Evolutionary conservation across 192 early-diverging fungal species (phyloP), one percentile per base, ranked within the genome.

Genomic region (Allomyces javanicus): DNA sequence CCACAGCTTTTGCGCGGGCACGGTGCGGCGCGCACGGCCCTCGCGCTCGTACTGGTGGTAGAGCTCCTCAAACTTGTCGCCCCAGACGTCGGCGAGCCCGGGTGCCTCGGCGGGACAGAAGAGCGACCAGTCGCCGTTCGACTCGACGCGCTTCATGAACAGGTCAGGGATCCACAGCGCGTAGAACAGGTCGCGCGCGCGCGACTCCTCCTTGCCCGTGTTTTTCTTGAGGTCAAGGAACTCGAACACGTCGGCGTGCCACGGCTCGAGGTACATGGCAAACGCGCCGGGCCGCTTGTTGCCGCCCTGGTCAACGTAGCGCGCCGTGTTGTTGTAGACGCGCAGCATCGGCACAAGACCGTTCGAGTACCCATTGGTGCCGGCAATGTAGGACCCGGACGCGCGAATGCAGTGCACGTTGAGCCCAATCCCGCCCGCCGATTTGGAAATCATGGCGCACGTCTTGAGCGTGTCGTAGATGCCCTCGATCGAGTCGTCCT

Each of bases 301-400:
- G 43, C 94, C 96, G 65, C 96, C 96, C 77, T 98, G 96, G 78
- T 96, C 93, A n/a, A 98, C 93, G 74, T 96, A 98, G 43, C 96
- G 85, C 14, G 96, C 94, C 5, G 96, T 98, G 77, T 95, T 94
- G 80, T 98, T 97, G 72, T 85, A 98, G 11, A 98, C 96, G 63
- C 94, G 89, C 67, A 98, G 81, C 94, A 98, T 96, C 9, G 96
- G 96, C 26, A 98, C 80, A 44, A 98, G 79, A 9, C 96, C 96
- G 71, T 96, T 96, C 24, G 96, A 96, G 66, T 87, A 80, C 66
- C 96, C 96, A 74, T 99, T 96, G 44, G 94, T 96, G 63, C 94
- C 96, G 27, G 96, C 90, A 81, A 96, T 96, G 75, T 94, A 99
- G 19, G 96, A 92, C 1, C 93, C 96, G 9, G 83, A 81, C 0